Conservation (phyloP, 305 asterid genomes). For the Fraxinus nigra region DNA sequence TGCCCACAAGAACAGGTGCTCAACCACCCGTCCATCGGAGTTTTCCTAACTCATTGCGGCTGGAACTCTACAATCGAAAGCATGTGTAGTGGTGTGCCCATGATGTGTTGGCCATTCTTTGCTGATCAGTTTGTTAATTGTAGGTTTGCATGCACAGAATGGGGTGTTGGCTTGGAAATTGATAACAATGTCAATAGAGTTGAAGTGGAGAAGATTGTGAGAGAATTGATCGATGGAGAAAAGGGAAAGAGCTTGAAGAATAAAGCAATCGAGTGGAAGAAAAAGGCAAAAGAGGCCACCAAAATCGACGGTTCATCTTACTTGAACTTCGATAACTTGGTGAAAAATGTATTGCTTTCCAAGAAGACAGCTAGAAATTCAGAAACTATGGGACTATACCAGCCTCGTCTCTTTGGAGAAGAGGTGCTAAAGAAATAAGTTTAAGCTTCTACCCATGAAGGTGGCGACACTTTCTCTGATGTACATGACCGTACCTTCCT, state of each 20-base stretch:
- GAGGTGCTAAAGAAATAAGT: not conserved
- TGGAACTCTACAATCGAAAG: conserved; percentile 53
- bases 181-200: conserved; percentile 23
- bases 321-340: conserved; percentile 33
- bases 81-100: conserved; percentile 37
- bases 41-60: conserved; percentile 47
- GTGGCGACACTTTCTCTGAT: not conserved
- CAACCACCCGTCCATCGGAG: conserved; percentile 33
- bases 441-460: not conserved
- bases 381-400: not conserved
- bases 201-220: conserved; percentile 37
- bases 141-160: conserved; percentile 34
- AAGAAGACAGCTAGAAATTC: not conserved
- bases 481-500: not conserved
- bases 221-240: conserved; percentile 40
- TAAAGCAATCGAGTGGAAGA: conserved; percentile 37
- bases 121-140: conserved; percentile 44
- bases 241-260: conserved; percentile 30
- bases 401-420: not conserved
- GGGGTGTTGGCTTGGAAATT: conserved; percentile 48
- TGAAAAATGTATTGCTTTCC: conserved; percentile 20
- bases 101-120: conserved; percentile 52
- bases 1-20: conserved; percentile 46
- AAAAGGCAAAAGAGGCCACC: conserved; percentile 25
- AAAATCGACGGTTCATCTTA: conserved; percentile 30